A percentile compares a stretch with the other conserved stretches of the same genome.
These are phyloP conservation scores for Plectosphaerella sp. DNA, from an alignment of 2,329 filamentous ascomycete genomes.

Conservation along the genomic window DNA sequence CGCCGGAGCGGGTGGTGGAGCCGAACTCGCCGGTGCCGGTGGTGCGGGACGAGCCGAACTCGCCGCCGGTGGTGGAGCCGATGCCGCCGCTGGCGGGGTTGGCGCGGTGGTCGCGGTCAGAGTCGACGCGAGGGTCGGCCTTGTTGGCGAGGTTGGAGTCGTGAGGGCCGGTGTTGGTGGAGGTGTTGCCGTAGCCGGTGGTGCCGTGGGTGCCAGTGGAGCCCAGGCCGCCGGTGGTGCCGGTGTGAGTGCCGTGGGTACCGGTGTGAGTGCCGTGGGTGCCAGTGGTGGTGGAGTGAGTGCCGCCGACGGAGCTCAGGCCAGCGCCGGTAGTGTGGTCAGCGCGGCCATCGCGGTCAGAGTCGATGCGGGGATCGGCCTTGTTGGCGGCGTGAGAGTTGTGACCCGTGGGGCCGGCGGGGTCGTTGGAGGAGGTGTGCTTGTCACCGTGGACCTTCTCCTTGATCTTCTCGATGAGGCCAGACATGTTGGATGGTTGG, in stretches of 20 bases:
- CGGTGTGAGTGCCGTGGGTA: constrained; percentile 31
- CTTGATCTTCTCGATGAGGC: constrained; percentile 57
- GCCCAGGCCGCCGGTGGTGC: constrained; percentile 6
- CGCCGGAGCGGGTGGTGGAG: constrained; percentile 13
- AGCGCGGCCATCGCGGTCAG: neutral
- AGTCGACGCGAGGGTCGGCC: constrained; percentile 43
- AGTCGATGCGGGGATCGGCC: constrained; percentile 38
- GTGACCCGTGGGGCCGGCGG: constrained; percentile 20
- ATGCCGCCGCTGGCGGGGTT: constrained; percentile 2
- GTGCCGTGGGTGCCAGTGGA: constrained; percentile 27
- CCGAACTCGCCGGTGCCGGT: constrained; percentile 30
- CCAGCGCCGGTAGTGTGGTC: constrained; percentile 17
- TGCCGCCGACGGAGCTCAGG: too few relatives aligned
- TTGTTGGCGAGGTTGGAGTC: constrained; percentile 35
- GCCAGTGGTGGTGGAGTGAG: constrained; percentile 19
- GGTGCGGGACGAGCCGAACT: constrained; percentile 7
- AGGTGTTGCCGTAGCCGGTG: constrained; percentile 29
- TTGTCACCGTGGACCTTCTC: constrained; percentile 45
- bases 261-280: constrained; percentile 8
- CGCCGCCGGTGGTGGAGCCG: neutral
- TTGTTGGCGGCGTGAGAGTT: constrained; percentile 35
- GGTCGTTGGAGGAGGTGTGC: constrained; percentile 17
- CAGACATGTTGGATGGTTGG: constrained; percentile 44
- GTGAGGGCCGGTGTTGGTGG: constrained; percentile 29
- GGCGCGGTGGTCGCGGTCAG: constrained; percentile 30